Base-by-base conservation (phyloP, 225 moss, liverwort and hornwort genomes). In the Rhytidiadelphus loreus region DNA sequence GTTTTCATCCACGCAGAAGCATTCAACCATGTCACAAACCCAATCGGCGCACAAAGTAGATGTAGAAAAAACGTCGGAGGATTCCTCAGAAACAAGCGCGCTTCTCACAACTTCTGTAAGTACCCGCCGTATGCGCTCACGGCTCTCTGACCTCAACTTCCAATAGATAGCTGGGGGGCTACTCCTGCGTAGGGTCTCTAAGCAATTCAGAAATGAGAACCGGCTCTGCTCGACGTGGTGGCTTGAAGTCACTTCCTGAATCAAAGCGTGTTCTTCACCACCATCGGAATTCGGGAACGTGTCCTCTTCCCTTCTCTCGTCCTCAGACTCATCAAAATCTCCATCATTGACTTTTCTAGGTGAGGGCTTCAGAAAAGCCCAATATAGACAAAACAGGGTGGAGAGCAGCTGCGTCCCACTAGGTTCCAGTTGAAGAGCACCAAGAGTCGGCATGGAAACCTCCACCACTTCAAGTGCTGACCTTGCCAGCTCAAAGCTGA, bases 331-430 rank as follows among this genome's bases (percentile, higher is more conserved):
- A 28, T 90, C 90, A 48, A 69, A 86, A 29, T 92, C 91, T 85
- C 66, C 91, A 48, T 90, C 92, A 88, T 82, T 80, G 41, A 80
- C 69, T 53, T 46, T 80, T n/a, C 66, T 92, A 52, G 70, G 79
- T 55, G 70, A 86, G 48, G 92, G 91, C 80, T 80, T 74, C 61
- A 93, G 84, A 76, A 93, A 94, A 85, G 96, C 97, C 99, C 99
- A 97, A 86, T 93, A 95, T 60, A 97, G 88, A 87, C 95, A 95
- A 88, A 97, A 95, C 21, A 96, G 75, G 75, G 96, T 92, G 87
- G 96, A 92, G 74, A 96, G 89, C 70, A 99, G 91, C 93, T 96
- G 95, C 86, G 88, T 81, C 80, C 92, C 93, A 29, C 93, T 85
- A 80, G 92, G 88, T 84, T 95, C 92, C 61, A 88, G 86, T 62